Conservation (phyloP, 805 yeast species). For the Grigorovia transvaalensis region DNA sequence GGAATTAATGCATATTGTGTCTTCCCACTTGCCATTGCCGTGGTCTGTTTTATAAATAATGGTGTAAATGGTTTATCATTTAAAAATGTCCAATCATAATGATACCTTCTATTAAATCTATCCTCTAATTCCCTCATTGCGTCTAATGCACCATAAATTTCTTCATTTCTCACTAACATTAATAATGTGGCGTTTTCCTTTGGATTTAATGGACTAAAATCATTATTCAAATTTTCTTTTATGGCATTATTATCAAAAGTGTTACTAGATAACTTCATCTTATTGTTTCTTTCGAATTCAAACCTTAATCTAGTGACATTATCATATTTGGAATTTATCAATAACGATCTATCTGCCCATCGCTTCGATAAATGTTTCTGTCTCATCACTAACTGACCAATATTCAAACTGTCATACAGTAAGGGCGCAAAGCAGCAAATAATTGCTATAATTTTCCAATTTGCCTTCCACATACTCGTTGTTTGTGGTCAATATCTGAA, state of each 20-base stretch:
- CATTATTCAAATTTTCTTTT: neutral
- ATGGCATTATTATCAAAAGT: slow-evolving; percentile 16
- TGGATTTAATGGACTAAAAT: neutral
- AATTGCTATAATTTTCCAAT: neutral
- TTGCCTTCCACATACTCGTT: neutral
- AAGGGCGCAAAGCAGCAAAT: neutral
- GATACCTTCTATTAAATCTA: slow-evolving; percentile 53
- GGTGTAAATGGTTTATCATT: slow-evolving; percentile 63
- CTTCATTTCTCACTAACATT: slow-evolving; percentile 81
- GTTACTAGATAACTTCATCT: slow-evolving; percentile 20
- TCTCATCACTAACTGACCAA: neutral
- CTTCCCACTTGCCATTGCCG: slow-evolving; percentile 50
- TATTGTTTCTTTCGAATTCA: neutral
- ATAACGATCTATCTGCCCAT: neutral
- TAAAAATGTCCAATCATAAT: slow-evolving; percentile 71
- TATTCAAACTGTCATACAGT: neutral
- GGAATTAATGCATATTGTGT: slow-evolving; percentile 63
- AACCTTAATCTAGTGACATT: neutral
- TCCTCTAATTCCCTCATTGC: slow-evolving; percentile 76
- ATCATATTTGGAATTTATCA: slow-evolving; percentile 1
- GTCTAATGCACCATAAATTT: slow-evolving; percentile 58
- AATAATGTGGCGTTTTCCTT: slow-evolving; percentile 65
- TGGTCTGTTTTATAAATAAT: slow-evolving; percentile 50
- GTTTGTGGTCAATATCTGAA: too few species aligned
- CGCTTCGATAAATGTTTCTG: neutral